These are phyloP conservation scores for Glarea lozoyensis DNA, from an alignment of 495 filamentous ascomycete genomes.

Conservation along the genomic window DNA sequence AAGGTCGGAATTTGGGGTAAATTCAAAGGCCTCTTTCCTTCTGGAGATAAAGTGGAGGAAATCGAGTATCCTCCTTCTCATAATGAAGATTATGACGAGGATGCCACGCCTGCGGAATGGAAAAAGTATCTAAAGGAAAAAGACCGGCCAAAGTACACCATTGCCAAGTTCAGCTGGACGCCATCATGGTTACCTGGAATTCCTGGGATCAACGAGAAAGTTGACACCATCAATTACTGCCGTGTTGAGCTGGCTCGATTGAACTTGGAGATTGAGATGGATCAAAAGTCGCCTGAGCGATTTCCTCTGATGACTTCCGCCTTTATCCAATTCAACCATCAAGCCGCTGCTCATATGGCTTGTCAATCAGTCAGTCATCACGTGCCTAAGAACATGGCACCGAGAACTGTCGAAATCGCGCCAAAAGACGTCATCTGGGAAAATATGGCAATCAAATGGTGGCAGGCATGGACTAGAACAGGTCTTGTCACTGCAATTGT, in stretches of 20 bases:
- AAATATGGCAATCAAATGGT: conserved; percentile 97
- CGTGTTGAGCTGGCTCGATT: conserved; percentile 80
- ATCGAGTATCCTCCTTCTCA: conserved; percentile 64
- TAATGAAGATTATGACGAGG: conserved; percentile 52
- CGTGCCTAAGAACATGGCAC: conserved; percentile 88
- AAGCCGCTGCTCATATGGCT: conserved; percentile 96
- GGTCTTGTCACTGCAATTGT: conserved; percentile 57
- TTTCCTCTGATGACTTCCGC: conserved; percentile 96
- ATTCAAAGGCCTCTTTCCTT: conserved; percentile 33
- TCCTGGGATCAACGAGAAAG: conserved; percentile 77
- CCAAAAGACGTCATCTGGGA: conserved; percentile 95
- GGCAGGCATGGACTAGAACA: conserved; percentile 75
- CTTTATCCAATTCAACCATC: conserved; percentile 97
- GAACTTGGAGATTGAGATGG: conserved; percentile 87
- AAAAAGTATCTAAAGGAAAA: conserved; percentile 69
- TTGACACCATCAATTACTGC: conserved; percentile 90
- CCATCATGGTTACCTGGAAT: conserved; percentile 66
- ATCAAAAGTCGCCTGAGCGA: conserved; percentile 77
- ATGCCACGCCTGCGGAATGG: conserved; percentile 71
- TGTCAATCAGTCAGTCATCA: conserved; percentile 91
- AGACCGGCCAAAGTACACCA: conserved; percentile 76
- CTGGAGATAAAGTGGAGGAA: conserved; percentile 25
- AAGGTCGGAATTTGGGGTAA: conserved; percentile 34
- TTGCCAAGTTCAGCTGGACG: conserved; percentile 70
- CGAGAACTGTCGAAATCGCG: conserved; percentile 84